Percentiles rank a stretch among this genome's conserved stretches.
phyloP scores from a whole-genome alignment of 1,284 basidiomycete species.

The Veloporphyrellus conicus region DNA sequence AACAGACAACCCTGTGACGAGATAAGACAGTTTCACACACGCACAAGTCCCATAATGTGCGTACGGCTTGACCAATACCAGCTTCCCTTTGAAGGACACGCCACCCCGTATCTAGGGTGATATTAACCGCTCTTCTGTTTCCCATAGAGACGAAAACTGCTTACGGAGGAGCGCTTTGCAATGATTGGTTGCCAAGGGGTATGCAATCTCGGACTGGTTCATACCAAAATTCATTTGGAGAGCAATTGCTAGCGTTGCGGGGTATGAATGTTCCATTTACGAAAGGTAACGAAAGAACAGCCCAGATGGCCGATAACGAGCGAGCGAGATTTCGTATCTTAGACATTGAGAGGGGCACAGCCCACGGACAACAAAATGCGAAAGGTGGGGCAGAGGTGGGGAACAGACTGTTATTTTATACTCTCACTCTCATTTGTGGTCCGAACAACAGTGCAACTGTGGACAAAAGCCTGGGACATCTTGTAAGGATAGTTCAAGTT shows the following conservation, averaged over 20 bases:
- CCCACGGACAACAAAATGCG: not conserved
- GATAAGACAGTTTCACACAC: not conserved
- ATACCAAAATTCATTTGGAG: slow-evolving; percentile 17
- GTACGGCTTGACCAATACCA: slow-evolving; percentile 22
- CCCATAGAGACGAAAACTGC: not conserved
- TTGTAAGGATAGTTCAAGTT: not conserved
- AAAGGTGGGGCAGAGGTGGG: not conserved
- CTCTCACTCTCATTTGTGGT: slow-evolving; percentile 7
- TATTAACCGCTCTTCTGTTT: not conserved
- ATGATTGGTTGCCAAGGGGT: slow-evolving; percentile 4
- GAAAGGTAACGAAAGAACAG: slow-evolving; percentile 4
- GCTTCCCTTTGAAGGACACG: slow-evolving; percentile 6
- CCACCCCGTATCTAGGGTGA: slow-evolving; percentile 6
- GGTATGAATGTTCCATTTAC: slow-evolving; percentile 7
- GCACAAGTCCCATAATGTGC: not conserved
- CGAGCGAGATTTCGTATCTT: not conserved
- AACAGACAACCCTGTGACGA: slow-evolving; percentile 11
- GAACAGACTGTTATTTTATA: slow-evolving; percentile 1
- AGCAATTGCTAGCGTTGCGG: slow-evolving; percentile 13
- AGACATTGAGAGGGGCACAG: slow-evolving; percentile 11
- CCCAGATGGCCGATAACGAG: slow-evolving; percentile 2
- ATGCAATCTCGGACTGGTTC: slow-evolving; percentile 12
- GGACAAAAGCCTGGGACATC: not conserved
- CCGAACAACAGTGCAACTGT: not conserved
- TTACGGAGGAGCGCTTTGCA: slow-evolving; percentile 11